phyloP scores from a whole-genome alignment of 2,329 filamentous ascomycete genomes.

The Sordariomycetes sp. region DNA sequence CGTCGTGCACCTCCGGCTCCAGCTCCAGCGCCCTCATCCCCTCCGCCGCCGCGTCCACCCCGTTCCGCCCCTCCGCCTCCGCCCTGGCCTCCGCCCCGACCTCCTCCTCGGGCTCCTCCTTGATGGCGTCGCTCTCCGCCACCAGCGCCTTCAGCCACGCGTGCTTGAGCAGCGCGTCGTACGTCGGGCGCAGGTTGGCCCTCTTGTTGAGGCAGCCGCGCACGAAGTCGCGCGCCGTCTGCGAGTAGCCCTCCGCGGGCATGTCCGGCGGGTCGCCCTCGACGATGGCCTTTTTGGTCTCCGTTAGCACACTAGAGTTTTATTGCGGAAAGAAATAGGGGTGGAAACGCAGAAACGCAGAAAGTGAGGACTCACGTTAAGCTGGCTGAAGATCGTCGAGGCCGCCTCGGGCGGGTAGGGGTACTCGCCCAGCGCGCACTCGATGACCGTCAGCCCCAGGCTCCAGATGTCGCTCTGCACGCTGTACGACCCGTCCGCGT shows the following conservation, averaged over 20 bases:
- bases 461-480: conserved; percentile 99
- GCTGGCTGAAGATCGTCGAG: conserved; percentile 94
- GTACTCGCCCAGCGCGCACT: conserved; percentile 89
- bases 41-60: background rate
- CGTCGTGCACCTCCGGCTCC: conserved; percentile 47
- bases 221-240: conserved; percentile 77
- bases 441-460: conserved; percentile 85
- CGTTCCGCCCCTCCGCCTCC: background rate
- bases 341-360: background rate
- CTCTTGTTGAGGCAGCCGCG: conserved; percentile 85
- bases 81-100: background rate
- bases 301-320: background rate
- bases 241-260: conserved; percentile 67
- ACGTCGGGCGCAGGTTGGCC: conserved; percentile 85
- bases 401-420: conserved; percentile 96
- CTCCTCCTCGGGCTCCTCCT: conserved; percentile 51
- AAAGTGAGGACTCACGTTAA: conserved; percentile 61
- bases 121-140: conserved; percentile 52
- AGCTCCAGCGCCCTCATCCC: conserved; percentile 7
- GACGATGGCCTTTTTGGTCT: conserved; percentile 68
- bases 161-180: conserved; percentile 79
- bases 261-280: conserved; percentile 91
- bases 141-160: conserved; percentile 74
- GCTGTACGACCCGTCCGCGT: conserved; percentile 74
- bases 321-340: background rate